Conservation (phyloP, 2,329 filamentous ascomycete species). For the Alternaria conjuncta region DNA sequence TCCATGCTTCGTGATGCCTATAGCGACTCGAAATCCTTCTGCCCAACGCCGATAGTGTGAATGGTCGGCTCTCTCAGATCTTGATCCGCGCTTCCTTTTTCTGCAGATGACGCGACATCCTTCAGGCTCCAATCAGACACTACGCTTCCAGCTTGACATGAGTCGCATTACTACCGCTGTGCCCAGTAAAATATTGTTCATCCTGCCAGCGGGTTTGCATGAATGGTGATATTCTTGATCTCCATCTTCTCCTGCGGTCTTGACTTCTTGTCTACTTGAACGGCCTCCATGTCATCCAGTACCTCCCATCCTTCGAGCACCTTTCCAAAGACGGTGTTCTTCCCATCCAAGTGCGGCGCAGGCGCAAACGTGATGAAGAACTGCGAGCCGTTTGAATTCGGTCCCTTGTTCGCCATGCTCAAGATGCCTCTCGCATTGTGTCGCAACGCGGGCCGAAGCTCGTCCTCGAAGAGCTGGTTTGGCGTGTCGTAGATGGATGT, state of each 20-base stretch:
- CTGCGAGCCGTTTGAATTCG: constrained; percentile 76
- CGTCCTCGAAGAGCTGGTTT: constrained; percentile 72
- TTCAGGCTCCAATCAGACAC: not conserved
- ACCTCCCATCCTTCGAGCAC: constrained; percentile 67
- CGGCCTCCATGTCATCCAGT: constrained; percentile 72
- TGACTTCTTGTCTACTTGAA: constrained; percentile 79
- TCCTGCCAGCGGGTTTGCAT: constrained; percentile 78
- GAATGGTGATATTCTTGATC: constrained; percentile 74
- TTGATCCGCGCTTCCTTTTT: not conserved
- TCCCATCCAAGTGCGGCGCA: constrained; percentile 79
- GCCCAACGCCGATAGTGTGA: not conserved
- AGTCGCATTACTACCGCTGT: constrained; percentile 40
- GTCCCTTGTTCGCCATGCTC: constrained; percentile 81
- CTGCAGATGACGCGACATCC: not conserved
- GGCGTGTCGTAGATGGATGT: constrained; percentile 69
- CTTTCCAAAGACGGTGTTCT: constrained; percentile 84
- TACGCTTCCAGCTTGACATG: not conserved
- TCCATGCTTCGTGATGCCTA: not conserved
- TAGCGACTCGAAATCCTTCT: not conserved
- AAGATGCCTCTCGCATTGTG: constrained; percentile 74
- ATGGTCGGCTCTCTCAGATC: not conserved
- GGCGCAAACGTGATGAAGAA: constrained; percentile 83
- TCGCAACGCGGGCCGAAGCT: constrained; percentile 73
- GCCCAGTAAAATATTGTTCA: not conserved
- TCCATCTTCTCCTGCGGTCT: constrained; percentile 70